A percentile compares a stretch with the other conserved stretches of the same genome.
phyloP scores from a whole-genome alignment of 1,139 yeast species.

The Ashbya aceris region DNA sequence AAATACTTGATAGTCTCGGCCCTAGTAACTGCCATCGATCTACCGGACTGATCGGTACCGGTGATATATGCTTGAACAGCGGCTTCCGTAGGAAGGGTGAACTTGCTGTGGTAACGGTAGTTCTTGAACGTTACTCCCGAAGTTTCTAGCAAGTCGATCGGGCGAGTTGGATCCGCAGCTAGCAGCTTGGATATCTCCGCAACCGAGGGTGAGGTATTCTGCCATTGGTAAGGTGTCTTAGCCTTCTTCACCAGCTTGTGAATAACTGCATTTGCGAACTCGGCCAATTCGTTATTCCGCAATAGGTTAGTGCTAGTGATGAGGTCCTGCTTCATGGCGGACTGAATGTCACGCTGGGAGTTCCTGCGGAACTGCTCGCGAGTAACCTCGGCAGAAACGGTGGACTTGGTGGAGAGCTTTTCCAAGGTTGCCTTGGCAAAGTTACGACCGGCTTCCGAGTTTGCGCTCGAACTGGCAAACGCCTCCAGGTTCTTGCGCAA shows the following conservation, averaged over 20 bases:
- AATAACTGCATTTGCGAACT: conserved; percentile 44
- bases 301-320: conserved; percentile 70
- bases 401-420: conserved; percentile 50
- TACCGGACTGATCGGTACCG: conserved; percentile 46
- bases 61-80: conserved; percentile 34
- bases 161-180: conserved; percentile 23
- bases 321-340: conserved; percentile 67
- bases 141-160: conserved; percentile 17
- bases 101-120: conserved; percentile 51
- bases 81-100: conserved; percentile 68
- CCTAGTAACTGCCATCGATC: conserved; percentile 59
- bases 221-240: conserved; percentile 41
- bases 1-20: conserved; percentile 58
- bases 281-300: conserved; percentile 58
- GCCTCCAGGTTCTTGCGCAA: conserved; percentile 48
- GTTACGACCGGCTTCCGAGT: conserved; percentile 41
- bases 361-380: conserved; percentile 63
- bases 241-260: conserved; percentile 53
- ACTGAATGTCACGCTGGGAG: conserved; percentile 45
- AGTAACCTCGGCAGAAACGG: conserved; percentile 70
- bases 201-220: conserved; percentile 30
- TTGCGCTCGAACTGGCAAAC: conserved; percentile 18
- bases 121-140: conserved; percentile 23
- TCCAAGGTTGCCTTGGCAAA: conserved; percentile 58
- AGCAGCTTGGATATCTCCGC: conserved; percentile 19